A percentile compares a stretch with the other conserved stretches of the same genome.
Conservation (phyloP, 2,329 filamentous ascomycete genomes). For the Coniella vitis region DNA sequence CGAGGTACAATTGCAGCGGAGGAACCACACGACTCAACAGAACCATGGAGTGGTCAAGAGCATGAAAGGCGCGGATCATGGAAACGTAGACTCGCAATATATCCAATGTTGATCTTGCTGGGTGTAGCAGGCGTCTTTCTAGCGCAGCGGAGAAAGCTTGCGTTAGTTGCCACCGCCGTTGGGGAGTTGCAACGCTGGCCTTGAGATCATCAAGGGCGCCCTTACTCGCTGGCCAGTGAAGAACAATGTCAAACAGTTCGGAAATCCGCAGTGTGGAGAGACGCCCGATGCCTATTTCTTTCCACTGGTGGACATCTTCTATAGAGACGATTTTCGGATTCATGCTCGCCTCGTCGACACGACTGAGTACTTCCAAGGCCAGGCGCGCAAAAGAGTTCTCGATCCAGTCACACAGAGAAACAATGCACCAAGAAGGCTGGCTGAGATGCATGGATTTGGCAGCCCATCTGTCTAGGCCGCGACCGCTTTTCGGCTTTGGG, state of each 20-base stretch:
- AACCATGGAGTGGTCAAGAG: constrained; percentile 70
- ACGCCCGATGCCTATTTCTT: constrained; percentile 60
- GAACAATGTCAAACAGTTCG: constrained; percentile 73
- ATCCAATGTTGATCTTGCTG: constrained; percentile 67
- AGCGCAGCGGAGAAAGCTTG: constrained; percentile 61
- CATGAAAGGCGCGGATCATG: constrained; percentile 71
- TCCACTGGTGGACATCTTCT: constrained; percentile 60
- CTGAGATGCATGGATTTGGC: constrained; percentile 23
- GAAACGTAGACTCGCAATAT: constrained; percentile 73
- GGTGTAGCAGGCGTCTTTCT: constrained; percentile 62
- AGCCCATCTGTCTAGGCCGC: constrained; percentile 14
- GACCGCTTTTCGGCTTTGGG: constrained; percentile 17
- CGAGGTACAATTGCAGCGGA: constrained; percentile 68
- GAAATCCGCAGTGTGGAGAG: constrained; percentile 63
- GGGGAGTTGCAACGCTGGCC: constrained; percentile 60
- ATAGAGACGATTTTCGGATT: constrained; percentile 36
- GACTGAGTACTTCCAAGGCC: constrained; percentile 53
- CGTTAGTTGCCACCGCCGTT: constrained; percentile 63
- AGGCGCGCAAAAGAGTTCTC: constrained; percentile 60
- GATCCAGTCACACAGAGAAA: constrained; percentile 59
- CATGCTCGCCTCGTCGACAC: constrained; percentile 30
- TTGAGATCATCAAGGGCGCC: constrained; percentile 70
- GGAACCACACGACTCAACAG: constrained; percentile 67
- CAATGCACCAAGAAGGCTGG: constrained; percentile 47
- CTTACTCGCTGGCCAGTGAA: constrained; percentile 64